phyloP scores from a whole-genome alignment of 768 basidiomycete species.

The Hypholoma fasciculare region DNA sequence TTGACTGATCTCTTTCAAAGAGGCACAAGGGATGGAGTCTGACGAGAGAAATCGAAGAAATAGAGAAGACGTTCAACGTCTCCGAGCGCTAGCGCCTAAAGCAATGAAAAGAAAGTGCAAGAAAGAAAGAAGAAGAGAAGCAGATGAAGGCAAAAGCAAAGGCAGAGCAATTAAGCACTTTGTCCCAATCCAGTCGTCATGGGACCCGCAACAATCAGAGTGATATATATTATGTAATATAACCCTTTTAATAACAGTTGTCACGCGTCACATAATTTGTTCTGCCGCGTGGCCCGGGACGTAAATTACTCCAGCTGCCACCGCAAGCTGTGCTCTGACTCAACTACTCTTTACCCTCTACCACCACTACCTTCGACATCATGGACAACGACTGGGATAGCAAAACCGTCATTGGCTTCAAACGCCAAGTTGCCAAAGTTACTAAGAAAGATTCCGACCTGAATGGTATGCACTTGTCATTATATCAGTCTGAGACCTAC shows the following conservation, averaged over 20 bases:
- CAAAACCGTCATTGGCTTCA: conserved; percentile 73
- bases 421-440: conserved; percentile 62
- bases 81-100: conserved; percentile 45
- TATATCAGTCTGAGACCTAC: not conserved
- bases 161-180: conserved; percentile 9
- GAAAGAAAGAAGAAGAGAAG: conserved; percentile 8
- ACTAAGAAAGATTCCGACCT: conserved; percentile 58
- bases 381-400: conserved; percentile 72
- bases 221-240: not conserved
- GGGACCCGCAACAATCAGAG: conserved; percentile 7
- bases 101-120: conserved; percentile 26
- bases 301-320: not conserved
- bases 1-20: conserved; percentile 44
- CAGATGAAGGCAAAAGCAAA: not conserved
- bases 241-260: not conserved
- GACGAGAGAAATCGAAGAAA: conserved; percentile 36
- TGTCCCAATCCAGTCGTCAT: conserved; percentile 11
- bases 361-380: conserved; percentile 21
- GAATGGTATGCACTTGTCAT: conserved; percentile 41
- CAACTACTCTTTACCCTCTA: conserved; percentile 15
- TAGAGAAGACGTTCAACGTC: conserved; percentile 72
- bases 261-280: conserved; percentile 2
- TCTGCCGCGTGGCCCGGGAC: not conserved
- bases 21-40: conserved; percentile 39
- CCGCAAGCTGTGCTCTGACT: conserved; percentile 10